Base-by-base conservation (phyloP, 2,329 filamentous ascomycete genomes). In the Zasmidium angulare region DNA sequence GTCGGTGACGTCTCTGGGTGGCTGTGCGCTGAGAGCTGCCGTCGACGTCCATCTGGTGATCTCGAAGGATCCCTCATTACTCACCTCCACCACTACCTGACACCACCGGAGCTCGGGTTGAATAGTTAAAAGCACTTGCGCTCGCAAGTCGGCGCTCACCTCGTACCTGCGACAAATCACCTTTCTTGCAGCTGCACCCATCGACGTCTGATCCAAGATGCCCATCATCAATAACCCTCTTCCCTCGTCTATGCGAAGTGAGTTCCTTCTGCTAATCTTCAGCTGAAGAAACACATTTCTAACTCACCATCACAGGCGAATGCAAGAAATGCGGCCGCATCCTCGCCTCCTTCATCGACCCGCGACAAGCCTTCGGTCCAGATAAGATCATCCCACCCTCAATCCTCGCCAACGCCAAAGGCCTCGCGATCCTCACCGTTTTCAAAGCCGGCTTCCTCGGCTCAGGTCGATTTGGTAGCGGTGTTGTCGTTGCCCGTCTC, bases 301-400 rank as follows among this genome's bases (percentile, higher is more conserved):
- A 19, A 55, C 50, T 47, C 20, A 43, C 31, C 21, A 21, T 31
- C 17, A 14, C 77, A 97, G 93, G 91, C 81, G 95, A 99, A 81
- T 98, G 95, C 80, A 95, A 89, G 77, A 99, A 99, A 79, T 95
- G 92, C 74, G 90, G 90, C 73, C 96, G 96, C 82, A 98, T 98
- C 71, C 85, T 99, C 68, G 86, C 90, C 49, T 96, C 93, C 12
- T 99, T 99, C 75, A 85, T 98, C 74, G 95, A 98, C 74, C 95
- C 95, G 20, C 86, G 88, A 72, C 93, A 98, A 80, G 81, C 93
- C 20, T 96, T 98, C 75, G 92, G 93, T 4, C 93, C 95, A 57
- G 95, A 98, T 77, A 98, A 98, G 77, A 88, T 99, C 74, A 99
- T 99, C 69, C 95, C 95, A 52, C 93, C 93, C 7, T 85, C 88